Conservation (phyloP, 2,329 filamentous ascomycete species). For the Alternaria arbusti region DNA sequence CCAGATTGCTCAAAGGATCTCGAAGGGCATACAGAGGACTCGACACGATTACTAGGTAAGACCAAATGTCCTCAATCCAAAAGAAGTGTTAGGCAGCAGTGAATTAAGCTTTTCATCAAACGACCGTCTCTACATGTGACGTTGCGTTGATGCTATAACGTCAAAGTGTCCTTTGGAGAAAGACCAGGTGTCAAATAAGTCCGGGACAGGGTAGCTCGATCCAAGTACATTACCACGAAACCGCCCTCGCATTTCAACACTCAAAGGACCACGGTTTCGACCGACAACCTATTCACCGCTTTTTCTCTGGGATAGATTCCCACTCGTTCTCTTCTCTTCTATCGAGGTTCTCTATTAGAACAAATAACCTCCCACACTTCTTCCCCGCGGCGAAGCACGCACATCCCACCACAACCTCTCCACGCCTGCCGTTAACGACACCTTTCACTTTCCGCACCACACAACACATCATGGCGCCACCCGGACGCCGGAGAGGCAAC, state of each 20-base stretch:
- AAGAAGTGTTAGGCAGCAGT: conserved; percentile 18
- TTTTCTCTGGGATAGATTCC: conserved; percentile 35
- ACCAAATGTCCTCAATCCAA: conserved; percentile 6
- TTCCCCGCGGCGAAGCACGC: conserved; percentile 23
- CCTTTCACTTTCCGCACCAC: conserved; percentile 10
- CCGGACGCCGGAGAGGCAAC: conserved; percentile 51
- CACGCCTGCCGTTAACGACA: conserved; percentile 8
- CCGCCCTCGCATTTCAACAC: conserved; percentile 21
- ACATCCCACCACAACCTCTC: conserved; percentile 30
- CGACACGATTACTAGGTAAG: neutral
- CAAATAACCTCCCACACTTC: conserved; percentile 11
- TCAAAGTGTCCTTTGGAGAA: conserved; percentile 44
- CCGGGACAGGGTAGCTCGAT: conserved; percentile 28
- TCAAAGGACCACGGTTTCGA: conserved; percentile 24
- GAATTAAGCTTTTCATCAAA: conserved; percentile 15
- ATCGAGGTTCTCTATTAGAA: neutral
- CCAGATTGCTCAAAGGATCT: neutral
- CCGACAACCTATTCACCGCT: conserved; percentile 10
- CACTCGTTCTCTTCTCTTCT: conserved; percentile 27
- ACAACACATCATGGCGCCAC: conserved; percentile 54
- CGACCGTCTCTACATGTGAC: conserved; percentile 16
- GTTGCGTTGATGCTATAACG: conserved; percentile 23
- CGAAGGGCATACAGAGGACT: neutral
- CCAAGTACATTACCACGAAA: conserved; percentile 24
- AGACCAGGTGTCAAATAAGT: conserved; percentile 38